Evolutionary conservation across 2,329 filamentous ascomycete species (phyloP).

Genomic region (Monilinia polystroma): DNA sequence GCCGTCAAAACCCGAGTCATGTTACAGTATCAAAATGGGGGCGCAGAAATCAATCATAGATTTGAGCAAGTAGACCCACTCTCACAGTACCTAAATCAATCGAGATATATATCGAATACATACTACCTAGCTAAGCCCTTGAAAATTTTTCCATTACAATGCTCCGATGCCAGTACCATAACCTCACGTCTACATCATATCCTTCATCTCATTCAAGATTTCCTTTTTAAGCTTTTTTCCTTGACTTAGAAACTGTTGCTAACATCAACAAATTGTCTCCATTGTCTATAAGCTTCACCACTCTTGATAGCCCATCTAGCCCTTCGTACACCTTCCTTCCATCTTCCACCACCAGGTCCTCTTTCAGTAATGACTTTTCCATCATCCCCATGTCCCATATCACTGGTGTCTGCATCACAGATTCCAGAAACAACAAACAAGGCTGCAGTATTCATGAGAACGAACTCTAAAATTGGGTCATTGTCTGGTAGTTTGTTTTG

Average conservation of each 20-base stretch:
- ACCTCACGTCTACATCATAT: neutral
- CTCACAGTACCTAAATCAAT: neutral
- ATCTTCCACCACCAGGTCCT: slow-evolving; percentile 81
- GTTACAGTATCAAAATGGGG: neutral
- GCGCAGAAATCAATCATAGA: neutral
- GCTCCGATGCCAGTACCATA: neutral
- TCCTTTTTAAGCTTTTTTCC: neutral
- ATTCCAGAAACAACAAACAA: slow-evolving; percentile 82
- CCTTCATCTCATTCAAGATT: neutral
- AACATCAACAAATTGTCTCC: slow-evolving; percentile 78
- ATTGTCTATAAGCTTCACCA: slow-evolving; percentile 80
- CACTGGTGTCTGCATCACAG: slow-evolving; percentile 77
- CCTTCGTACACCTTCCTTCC: slow-evolving; percentile 90
- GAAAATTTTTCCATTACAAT: slow-evolving; percentile 5
- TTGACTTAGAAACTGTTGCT: slow-evolving; percentile 44
- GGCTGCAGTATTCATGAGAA: slow-evolving; percentile 89
- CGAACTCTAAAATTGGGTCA: slow-evolving; percentile 87
- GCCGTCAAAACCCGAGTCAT: slow-evolving; percentile 3
- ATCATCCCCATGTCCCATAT: slow-evolving; percentile 78
- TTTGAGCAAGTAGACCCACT: slow-evolving; percentile 6
- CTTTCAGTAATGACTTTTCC: slow-evolving; percentile 77
- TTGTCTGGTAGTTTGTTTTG: slow-evolving; percentile 69
- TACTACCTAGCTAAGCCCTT: neutral
- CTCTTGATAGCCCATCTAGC: slow-evolving; percentile 87
- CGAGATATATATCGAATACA: neutral